phyloP scores from a whole-genome alignment of 2,329 filamentous ascomycete genomes.

The Aureobasidium vineae region DNA sequence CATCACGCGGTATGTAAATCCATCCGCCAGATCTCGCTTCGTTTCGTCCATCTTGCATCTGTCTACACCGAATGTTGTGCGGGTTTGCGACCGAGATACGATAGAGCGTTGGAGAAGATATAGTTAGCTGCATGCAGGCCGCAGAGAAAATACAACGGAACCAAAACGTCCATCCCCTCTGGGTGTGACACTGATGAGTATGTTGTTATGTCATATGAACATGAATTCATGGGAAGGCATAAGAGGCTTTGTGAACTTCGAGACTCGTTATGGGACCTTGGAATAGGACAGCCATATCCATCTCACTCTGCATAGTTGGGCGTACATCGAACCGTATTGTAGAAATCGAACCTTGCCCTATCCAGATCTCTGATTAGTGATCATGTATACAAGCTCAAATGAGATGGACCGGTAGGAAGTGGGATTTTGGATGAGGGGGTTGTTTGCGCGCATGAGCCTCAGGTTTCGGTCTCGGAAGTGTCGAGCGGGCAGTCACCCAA shows the following conservation, averaged over 20 bases:
- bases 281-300: not conserved
- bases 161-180: not conserved
- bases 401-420: not conserved
- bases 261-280: not conserved
- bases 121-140: not conserved
- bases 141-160: not conserved
- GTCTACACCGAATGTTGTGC: not conserved
- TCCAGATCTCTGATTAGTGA: not conserved
- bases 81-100: not conserved
- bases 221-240: not conserved
- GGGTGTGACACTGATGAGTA: not conserved
- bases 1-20: constrained; percentile 1
- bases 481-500: not conserved
- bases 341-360: not conserved
- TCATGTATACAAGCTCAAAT: not conserved
- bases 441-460: not conserved
- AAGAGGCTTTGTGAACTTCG: not conserved
- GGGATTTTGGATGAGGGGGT: not conserved
- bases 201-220: not conserved
- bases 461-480: constrained; percentile 2
- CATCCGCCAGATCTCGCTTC: not conserved
- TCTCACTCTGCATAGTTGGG: constrained; percentile 7
- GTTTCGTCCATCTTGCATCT: not conserved
- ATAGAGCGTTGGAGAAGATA: not conserved
- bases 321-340: not conserved